Base-by-base conservation (phyloP, 805 yeast species). In the Metschnikowia bowlesiae region DNA sequence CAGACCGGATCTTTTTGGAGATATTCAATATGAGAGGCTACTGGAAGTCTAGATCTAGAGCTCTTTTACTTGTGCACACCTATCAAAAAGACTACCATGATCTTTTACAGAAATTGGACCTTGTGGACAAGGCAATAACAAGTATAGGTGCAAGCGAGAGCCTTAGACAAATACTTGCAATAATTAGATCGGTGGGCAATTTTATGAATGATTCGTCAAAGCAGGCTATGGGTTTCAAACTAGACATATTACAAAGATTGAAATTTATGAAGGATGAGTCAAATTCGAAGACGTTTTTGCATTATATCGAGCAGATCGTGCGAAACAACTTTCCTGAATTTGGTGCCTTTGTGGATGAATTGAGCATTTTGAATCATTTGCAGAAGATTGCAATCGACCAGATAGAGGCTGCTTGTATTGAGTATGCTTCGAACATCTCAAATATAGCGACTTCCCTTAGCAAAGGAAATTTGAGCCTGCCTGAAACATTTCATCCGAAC, bases 131-230 rank as follows among this genome's bases (percentile, higher is more conserved):
- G 22, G 97, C 97, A 0, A 82, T 84, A 39, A 79, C 78, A 38
- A 75, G 83, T 39, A 75, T 92, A 36, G 79, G 80, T 53, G 73
- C 77, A 28, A 88, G 96, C 1, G 79, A 78, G 14, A 81, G 82
- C 46, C 75, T 95, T 62, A 80, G 83, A 53, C 79, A 81, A 49
- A 83, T 94, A 13, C 79, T 95, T 61, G 90, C 88, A 50, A 82
- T 94, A 43, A 92, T 94, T 53, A 73, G 91, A 55, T 84, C 91
- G 4, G 94, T 94, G 46, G 99, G 99, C 52, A 94, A 94, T 66
- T 92, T 84, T 65, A 94, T 94, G 99, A 94, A 95, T 65, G 96
- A 90, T 61, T 74, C 82, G n/a, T 76, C 89, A 2, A 91, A 90
- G 60, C 96, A 90, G 65, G 98, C 97, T 1, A 79, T 81, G 56